Evolutionary conservation across 2,329 filamentous ascomycete species (phyloP), one percentile per base, ranked within the genome.

Genomic region (Microsporum audouinii): DNA sequence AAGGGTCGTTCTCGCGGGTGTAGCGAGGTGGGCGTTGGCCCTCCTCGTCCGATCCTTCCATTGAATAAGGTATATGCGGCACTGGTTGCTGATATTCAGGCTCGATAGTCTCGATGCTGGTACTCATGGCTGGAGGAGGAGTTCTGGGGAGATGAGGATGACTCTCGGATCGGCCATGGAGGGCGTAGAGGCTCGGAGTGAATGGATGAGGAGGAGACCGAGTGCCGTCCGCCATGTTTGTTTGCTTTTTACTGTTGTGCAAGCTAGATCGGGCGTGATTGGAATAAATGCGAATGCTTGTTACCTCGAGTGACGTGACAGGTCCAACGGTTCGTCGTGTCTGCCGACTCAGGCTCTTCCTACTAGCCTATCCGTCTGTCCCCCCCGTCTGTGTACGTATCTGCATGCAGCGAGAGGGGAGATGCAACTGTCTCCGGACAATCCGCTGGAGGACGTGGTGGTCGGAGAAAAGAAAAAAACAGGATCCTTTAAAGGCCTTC

Each of bases 1-100:
- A 94, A 0, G 92, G 92, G 68, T 97, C 92, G 68, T 84, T 87
- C 65, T 86, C 84, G 31, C 75, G 73, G 23, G 79, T 83, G 68
- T 86, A 83, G 6, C 78, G 79, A 0, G 86, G 85, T 0, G 75
- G 73, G 8, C 70, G 68, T 47, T 73, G 71, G n/a, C 71, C 69
- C 68, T 82, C 79, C 61, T 79, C 72, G 63, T 81, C 79, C 1
- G 62, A 63, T 14, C 59, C 60, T 45, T 53, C 56, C 36, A 51
- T 62, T 3, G 27, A 27, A 38, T 62, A 62, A 10, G 33, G 23
- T 64, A 68, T 34, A 72, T 70, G 57, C 51, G 39, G 38, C 61
- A 55, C 57, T 63, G 60, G 3, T 17, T 14, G 29, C 17, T 10
- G 53, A 7, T 57, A 36, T 12, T 31, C 70, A 67, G 10, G 67